A percentile compares a stretch with the other conserved stretches of the same genome.
phyloP scores from a whole-genome alignment of 768 basidiomycete genomes.

The Lactarius vividus region DNA sequence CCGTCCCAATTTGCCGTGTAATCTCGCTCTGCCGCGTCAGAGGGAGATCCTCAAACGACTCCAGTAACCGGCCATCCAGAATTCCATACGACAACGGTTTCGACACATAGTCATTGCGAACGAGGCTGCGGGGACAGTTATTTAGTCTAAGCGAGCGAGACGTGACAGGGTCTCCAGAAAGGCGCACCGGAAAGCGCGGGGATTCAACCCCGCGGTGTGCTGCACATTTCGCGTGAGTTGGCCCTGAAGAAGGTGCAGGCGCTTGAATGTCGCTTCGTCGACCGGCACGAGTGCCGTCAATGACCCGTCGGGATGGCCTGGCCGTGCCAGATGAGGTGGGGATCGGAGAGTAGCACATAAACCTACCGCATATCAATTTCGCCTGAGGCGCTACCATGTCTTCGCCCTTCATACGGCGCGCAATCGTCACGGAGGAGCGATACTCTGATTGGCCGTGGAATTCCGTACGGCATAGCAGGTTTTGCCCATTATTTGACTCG shows the following conservation, averaged over 20 bases:
- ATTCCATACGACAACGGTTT: slow-evolving; percentile 82
- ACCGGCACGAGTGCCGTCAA: slow-evolving; percentile 72
- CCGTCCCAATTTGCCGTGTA: slow-evolving; percentile 87
- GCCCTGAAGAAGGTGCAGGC: slow-evolving; percentile 84
- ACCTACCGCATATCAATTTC: slow-evolving; percentile 69
- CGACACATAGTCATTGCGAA: no score
- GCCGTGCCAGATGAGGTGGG: slow-evolving; percentile 18
- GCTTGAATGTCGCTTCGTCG: slow-evolving; percentile 74
- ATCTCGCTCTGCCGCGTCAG: slow-evolving; percentile 78
- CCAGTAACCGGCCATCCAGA: slow-evolving; percentile 80
- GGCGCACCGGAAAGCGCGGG: slow-evolving; percentile 80
- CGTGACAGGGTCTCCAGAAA: not conserved
- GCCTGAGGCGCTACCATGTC: slow-evolving; percentile 79
- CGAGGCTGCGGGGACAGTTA: slow-evolving; percentile 56
- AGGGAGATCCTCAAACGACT: slow-evolving; percentile 70
- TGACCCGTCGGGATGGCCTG: slow-evolving; percentile 60
- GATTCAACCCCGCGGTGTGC: slow-evolving; percentile 89
- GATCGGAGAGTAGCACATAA: no score
- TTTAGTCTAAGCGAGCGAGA: not conserved
- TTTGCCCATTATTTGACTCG: slow-evolving; percentile 82
- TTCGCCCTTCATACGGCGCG: slow-evolving; percentile 62
- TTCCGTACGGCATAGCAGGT: slow-evolving; percentile 73
- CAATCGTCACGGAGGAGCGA: slow-evolving; percentile 62
- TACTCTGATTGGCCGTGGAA: slow-evolving; percentile 76
- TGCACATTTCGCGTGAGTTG: slow-evolving; percentile 89